Evolutionary conservation across 257 asterid species (phyloP).

Genomic region (Avicennia marina): DNA sequence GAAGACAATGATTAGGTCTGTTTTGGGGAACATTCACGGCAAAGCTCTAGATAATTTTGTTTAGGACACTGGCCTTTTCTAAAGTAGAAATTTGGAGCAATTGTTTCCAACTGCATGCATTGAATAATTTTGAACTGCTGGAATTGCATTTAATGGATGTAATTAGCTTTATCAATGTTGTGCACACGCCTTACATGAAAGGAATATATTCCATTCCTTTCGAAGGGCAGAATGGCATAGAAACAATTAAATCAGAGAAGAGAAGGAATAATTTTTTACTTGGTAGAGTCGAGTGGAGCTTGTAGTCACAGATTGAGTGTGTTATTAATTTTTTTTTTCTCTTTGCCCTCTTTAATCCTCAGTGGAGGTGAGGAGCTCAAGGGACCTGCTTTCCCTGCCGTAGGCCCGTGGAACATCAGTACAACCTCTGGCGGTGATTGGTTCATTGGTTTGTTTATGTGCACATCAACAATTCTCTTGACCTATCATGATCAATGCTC

Average conservation of each 20-base stretch:
- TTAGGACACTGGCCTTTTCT: no score
- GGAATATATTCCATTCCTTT: conserved; percentile 10
- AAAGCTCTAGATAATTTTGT: no score
- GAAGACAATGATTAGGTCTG: background rate
- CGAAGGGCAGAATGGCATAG: background rate
- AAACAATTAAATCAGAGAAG: background rate
- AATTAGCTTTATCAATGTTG: background rate
- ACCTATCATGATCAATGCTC: background rate
- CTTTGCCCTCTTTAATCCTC: background rate
- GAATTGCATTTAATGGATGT: background rate
- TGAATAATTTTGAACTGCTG: background rate
- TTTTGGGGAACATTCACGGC: no score
- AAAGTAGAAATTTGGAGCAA: background rate
- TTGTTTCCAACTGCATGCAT: background rate
- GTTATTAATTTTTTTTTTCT: background rate
- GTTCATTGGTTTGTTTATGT: background rate
- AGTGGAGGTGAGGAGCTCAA: background rate
- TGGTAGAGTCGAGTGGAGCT: background rate
- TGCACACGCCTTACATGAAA: conserved; percentile 1
- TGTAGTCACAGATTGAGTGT: conserved; percentile 16
- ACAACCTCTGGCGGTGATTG: background rate
- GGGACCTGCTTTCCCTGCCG: background rate
- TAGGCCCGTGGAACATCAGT: background rate
- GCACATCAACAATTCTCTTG: background rate
- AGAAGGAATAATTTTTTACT: background rate